phyloP scores from a whole-genome alignment of 192 early-diverging fungal species.

The Podila minutissima region DNA sequence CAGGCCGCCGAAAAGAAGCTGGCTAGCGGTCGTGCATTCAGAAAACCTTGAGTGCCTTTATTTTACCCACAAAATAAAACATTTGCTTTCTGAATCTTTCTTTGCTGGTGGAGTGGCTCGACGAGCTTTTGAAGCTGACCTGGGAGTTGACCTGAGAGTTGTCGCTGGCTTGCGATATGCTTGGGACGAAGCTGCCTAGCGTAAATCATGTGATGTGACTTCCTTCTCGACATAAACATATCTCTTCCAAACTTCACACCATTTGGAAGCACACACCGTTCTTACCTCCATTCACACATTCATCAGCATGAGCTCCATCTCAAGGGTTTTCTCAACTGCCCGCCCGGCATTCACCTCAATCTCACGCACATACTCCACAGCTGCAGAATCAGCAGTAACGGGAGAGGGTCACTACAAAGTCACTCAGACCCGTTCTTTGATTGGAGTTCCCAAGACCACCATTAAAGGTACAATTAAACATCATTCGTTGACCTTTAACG shows the following conservation, averaged over 20 bases:
- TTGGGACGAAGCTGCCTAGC: no score
- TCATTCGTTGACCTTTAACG: no score
- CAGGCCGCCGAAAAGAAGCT: conserved; percentile 79
- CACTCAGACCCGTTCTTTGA: conserved; percentile 43
- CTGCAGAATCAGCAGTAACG: conserved; percentile 4
- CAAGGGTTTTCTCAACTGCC: conserved; percentile 27
- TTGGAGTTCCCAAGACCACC: conserved; percentile 48
- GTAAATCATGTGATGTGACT: neutral
- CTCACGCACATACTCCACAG: conserved; percentile 28
- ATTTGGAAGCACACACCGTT: neutral
- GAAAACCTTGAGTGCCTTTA: conserved; percentile 7
- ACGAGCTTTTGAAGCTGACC: no score
- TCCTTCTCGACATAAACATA: neutral
- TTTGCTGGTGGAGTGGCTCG: no score
- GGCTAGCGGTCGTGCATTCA: conserved; percentile 56
- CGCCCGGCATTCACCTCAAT: conserved; percentile 23
- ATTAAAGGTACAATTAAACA: conserved; percentile 36
- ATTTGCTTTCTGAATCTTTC: no score
- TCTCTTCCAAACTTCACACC: neutral
- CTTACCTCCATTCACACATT: neutral
- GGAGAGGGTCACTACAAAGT: conserved; percentile 42
- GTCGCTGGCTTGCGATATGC: no score
- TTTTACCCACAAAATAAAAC: no score
- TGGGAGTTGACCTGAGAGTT: no score
- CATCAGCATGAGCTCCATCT: conserved; percentile 32